Conservation (phyloP, 2,329 filamentous ascomycete genomes). For the Phoma sp. region DNA sequence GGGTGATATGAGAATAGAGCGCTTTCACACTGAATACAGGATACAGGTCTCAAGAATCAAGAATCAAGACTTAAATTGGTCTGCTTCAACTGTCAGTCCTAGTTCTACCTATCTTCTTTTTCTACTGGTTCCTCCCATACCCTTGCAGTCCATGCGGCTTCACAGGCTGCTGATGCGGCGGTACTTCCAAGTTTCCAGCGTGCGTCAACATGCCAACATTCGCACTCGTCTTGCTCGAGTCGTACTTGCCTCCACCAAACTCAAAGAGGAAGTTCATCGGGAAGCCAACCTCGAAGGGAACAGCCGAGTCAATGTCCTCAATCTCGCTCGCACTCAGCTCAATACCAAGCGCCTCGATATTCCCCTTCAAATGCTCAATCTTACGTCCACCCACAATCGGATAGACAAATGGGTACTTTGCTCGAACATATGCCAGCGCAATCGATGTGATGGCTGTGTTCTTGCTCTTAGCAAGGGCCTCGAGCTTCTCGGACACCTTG, state of each 20-base stretch:
- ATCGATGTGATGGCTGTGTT: constrained; percentile 64
- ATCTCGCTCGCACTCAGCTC: constrained; percentile 61
- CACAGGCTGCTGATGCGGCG: constrained; percentile 31
- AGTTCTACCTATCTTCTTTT: not conserved
- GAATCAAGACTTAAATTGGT: no score
- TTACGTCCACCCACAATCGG: constrained; percentile 79
- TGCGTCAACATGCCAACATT: constrained; percentile 40
- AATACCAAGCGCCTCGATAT: constrained; percentile 64
- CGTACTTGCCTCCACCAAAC: constrained; percentile 37
- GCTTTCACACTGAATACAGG: no score
- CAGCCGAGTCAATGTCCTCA: constrained; percentile 60
- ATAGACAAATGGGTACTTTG: constrained; percentile 75
- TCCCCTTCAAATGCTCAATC: constrained; percentile 72
- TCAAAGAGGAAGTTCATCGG: constrained; percentile 56
- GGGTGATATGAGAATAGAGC: no score
- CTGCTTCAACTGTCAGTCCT: no score
- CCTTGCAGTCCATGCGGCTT: constrained; percentile 39
- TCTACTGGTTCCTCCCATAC: constrained; percentile 15
- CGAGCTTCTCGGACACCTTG: constrained; percentile 64
- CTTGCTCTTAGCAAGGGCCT: constrained; percentile 65
- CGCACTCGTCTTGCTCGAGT: constrained; percentile 34
- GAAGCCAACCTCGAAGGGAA: constrained; percentile 64
- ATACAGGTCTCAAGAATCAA: no score
- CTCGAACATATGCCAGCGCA: constrained; percentile 75
- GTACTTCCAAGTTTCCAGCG: constrained; percentile 38